A percentile compares a stretch with the other conserved stretches of the same genome.
Conservation (phyloP, 2,329 filamentous ascomycete genomes). For the Fusarium sp. region DNA sequence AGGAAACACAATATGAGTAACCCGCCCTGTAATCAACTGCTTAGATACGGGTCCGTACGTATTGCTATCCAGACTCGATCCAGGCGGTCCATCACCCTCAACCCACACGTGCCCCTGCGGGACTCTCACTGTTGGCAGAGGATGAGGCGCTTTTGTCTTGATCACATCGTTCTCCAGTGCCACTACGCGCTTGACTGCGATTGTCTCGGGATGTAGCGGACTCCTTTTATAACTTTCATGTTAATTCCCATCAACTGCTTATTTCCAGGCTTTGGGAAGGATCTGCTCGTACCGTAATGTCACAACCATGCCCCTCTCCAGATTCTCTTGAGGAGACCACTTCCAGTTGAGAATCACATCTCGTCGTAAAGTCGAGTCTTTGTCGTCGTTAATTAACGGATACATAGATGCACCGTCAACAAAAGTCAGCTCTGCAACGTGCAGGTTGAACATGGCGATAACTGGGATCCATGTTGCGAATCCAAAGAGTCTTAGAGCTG, state of each 20-base stretch:
- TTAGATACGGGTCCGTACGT: conserved; percentile 86
- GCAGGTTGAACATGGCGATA: conserved; percentile 68
- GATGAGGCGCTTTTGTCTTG: conserved; percentile 70
- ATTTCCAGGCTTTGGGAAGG: neutral
- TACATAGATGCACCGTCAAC: conserved; percentile 78
- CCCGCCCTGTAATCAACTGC: conserved; percentile 78
- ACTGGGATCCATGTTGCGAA: conserved; percentile 71
- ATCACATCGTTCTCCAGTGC: conserved; percentile 84
- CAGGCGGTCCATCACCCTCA: conserved; percentile 84
- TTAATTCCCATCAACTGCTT: conserved; percentile 2
- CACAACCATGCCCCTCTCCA: conserved; percentile 79
- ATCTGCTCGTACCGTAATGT: conserved; percentile 69
- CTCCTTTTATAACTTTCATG: conserved; percentile 60
- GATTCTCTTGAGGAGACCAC: conserved; percentile 64
- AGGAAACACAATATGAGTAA: conserved; percentile 79
- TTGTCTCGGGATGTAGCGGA: conserved; percentile 74
- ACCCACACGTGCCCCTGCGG: conserved; percentile 93
- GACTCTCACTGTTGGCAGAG: conserved; percentile 67
- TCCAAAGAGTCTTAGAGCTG: conserved; percentile 60
- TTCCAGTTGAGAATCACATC: conserved; percentile 71
- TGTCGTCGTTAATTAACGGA: conserved; percentile 77
- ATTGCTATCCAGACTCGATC: conserved; percentile 84
- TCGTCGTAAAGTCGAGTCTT: conserved; percentile 62
- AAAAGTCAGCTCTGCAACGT: conserved; percentile 67
- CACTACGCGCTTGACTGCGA: conserved; percentile 84